These are phyloP conservation scores for Pueraria montana DNA, from an alignment of 306 rosid species.

Conservation along the genomic window DNA sequence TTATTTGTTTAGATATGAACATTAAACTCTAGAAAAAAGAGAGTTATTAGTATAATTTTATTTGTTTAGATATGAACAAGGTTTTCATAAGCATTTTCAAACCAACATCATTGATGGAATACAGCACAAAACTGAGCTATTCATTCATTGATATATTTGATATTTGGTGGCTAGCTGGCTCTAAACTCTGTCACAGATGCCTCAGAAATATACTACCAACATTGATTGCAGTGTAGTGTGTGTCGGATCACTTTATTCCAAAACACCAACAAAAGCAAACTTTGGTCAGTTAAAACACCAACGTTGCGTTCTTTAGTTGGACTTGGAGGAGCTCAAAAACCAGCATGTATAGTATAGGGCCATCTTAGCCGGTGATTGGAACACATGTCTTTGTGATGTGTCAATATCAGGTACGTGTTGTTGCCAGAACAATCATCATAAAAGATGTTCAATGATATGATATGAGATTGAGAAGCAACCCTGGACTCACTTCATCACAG, in stretches of 20 bases:
- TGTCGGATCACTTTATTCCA: constrained; percentile 47
- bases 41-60: no score
- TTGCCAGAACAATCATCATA: constrained; percentile 33
- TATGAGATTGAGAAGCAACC: not conserved
- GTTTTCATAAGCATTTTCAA: no score
- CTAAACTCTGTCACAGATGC: not conserved
- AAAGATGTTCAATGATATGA: not conserved
- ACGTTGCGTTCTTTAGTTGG: not conserved
- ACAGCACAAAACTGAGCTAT: not conserved
- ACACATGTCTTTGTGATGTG: constrained; percentile 16
- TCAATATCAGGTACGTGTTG: constrained; percentile 44
- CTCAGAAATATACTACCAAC: not conserved
- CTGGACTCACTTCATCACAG: not conserved
- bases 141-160: no score
- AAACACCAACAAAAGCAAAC: constrained; percentile 18
- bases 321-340: not conserved
- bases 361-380: not conserved
- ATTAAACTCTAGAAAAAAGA: no score
- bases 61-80: no score
- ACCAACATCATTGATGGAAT: not conserved
- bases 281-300: constrained; percentile 33
- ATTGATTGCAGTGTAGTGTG: constrained; percentile 20
- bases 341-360: not conserved
- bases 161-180: not conserved
- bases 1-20: no score